phyloP scores from a whole-genome alignment of 1,284 basidiomycete species.

The Tilletia setariae region DNA sequence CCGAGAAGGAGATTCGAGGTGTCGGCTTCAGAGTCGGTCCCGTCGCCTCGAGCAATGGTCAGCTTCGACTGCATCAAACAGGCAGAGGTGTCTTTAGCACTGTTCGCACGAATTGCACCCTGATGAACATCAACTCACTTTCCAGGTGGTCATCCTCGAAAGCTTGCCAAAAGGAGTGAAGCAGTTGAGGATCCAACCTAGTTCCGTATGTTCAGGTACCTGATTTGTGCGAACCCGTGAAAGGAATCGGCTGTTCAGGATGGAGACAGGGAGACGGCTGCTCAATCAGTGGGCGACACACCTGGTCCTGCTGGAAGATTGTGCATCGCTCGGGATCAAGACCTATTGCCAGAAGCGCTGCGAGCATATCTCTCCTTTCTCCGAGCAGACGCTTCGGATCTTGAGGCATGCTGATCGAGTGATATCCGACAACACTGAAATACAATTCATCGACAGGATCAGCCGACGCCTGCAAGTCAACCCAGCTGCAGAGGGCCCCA shows the following conservation, averaged over 20 bases:
- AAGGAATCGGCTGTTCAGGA: not conserved
- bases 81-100: no score
- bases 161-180: slow-evolving; percentile 77
- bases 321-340: slow-evolving; percentile 73
- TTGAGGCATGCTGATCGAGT: slow-evolving; percentile 86
- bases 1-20: slow-evolving; percentile 79
- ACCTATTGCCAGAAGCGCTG: slow-evolving; percentile 77
- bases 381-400: slow-evolving; percentile 65
- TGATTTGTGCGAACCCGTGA: slow-evolving; percentile 49
- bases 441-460: slow-evolving; percentile 62
- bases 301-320: slow-evolving; percentile 84
- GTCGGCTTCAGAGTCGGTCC: slow-evolving; percentile 67
- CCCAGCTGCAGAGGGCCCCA: slow-evolving; percentile 85
- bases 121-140: slow-evolving; percentile 59
- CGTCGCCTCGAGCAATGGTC: slow-evolving; percentile 66
- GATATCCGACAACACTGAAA: slow-evolving; percentile 82
- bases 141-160: slow-evolving; percentile 91
- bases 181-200: slow-evolving; percentile 89
- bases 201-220: slow-evolving; percentile 78
- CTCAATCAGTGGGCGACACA: slow-evolving; percentile 54
- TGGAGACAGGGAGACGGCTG: not conserved
- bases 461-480: slow-evolving; percentile 68
- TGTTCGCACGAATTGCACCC: no score
- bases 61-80: slow-evolving; percentile 65
- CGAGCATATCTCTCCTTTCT: slow-evolving; percentile 74